A percentile compares a stretch with the other conserved stretches of the same genome.
phyloP scores from a whole-genome alignment of 257 asterid genomes.

The Solanum piurae region DNA sequence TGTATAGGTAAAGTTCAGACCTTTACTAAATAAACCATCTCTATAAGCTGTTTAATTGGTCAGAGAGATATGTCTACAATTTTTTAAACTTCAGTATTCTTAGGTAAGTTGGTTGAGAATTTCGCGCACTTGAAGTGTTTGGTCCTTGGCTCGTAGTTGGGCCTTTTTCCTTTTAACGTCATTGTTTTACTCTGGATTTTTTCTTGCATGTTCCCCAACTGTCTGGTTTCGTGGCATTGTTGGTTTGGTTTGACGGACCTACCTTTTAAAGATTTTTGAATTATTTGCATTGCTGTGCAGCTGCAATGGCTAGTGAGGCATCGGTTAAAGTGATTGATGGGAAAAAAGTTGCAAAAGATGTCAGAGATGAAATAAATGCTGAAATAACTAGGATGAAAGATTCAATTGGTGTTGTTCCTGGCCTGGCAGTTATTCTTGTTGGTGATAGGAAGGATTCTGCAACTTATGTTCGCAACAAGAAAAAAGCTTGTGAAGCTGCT shows the following conservation, averaged over 20 bases:
- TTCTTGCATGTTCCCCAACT: not conserved
- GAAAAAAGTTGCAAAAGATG: slow-evolving; percentile 52
- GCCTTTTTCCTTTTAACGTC: not conserved
- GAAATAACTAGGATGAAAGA: slow-evolving; percentile 77
- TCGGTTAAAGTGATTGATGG: slow-evolving; percentile 74
- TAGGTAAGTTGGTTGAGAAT: not conserved
- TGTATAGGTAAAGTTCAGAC: not conserved
- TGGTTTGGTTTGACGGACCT: not conserved
- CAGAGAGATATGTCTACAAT: not conserved
- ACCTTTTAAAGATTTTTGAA: not conserved
- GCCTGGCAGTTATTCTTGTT: slow-evolving; percentile 85
- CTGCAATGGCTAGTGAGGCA: slow-evolving; percentile 41
- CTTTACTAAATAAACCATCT: not conserved
- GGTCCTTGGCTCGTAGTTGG: not conserved
- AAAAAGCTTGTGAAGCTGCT: slow-evolving; percentile 74
- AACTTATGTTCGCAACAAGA: slow-evolving; percentile 86
- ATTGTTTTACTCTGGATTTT: not conserved
- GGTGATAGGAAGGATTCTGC: slow-evolving; percentile 96
- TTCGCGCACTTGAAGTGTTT: not conserved
- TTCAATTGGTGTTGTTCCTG: slow-evolving; percentile 68
- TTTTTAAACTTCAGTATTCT: not conserved
- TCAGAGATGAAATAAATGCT: slow-evolving; percentile 66
- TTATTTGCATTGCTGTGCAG: slow-evolving; percentile 15
- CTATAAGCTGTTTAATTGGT: not conserved
- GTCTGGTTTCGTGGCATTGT: not conserved